Evolutionary conservation across 768 basidiomycete genomes (phyloP).

Genomic region (Lactarius tabidus): DNA sequence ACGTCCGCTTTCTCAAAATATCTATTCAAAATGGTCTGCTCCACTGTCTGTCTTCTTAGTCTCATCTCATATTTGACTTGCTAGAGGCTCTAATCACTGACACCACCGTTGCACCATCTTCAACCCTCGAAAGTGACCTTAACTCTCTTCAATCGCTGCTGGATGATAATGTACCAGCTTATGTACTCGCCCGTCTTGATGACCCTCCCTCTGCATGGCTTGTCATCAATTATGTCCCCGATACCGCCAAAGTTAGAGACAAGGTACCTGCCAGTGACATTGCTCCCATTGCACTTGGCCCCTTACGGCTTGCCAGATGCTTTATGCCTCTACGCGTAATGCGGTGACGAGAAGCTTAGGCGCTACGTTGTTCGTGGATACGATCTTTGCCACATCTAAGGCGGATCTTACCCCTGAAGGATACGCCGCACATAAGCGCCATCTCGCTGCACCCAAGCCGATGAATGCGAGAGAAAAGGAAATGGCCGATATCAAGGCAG

Average conservation of each 20-base stretch:
- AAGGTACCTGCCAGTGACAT: conserved; percentile 48
- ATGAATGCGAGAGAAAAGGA: conserved; percentile 81
- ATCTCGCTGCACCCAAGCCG: conserved; percentile 73
- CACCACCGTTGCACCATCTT: conserved; percentile 43
- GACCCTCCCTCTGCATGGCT: conserved; percentile 63
- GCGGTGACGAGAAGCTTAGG: conserved; percentile 71
- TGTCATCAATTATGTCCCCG: conserved; percentile 76
- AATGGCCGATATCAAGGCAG: conserved; percentile 68
- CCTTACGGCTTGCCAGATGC: conserved; percentile 52
- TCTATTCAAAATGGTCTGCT: conserved; percentile 68
- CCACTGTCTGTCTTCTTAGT: conserved; percentile 20
- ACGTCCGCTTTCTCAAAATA: conserved; percentile 71
- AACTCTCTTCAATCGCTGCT: conserved; percentile 52
- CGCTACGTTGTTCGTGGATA: conserved; percentile 64
- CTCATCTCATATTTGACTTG: conserved; percentile 30
- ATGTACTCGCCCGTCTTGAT: conserved; percentile 66
- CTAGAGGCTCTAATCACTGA: conserved; percentile 69
- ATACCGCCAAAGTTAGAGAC: conserved; percentile 71
- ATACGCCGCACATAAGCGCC: conserved; percentile 68
- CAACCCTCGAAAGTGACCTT: conserved; percentile 62
- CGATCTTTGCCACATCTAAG: conserved; percentile 75
- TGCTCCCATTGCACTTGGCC: neutral
- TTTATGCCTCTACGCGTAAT: conserved; percentile 77
- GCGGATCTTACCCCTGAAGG: conserved; percentile 61
- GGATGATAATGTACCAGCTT: conserved; percentile 63